Base-by-base conservation (phyloP, 2,329 filamentous ascomycete species). In the Diaporthe citriasiana region DNA sequence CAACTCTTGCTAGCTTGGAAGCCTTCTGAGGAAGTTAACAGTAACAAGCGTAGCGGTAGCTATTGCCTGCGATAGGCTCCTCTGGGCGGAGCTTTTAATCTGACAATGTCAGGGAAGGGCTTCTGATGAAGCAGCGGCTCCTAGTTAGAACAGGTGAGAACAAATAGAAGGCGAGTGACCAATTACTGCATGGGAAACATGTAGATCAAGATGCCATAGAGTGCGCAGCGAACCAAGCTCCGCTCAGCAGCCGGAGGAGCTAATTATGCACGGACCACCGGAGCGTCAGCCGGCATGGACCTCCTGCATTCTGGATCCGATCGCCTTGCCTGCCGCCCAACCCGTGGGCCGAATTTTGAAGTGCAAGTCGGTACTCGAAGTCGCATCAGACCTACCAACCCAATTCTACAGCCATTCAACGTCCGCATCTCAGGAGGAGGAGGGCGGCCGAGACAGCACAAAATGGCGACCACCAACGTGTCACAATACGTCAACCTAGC, bases 401-500 rank as follows among this genome's bases (percentile, higher is more conserved):
- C 74, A 51, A 60, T 66, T 60, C 59, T 15, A 40, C 63, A 66
- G 63, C 65, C 70, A 60, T 65, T 65, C 45, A 66, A 77, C 57
- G 71, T 73, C 78, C 77, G 70, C 70, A 65, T 70, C 53, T 73
- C 60, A 56, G 51, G 72, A 71, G 74, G 63, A 72, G 74, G 70
- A 74, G 74, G 73, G 35, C 73, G 72, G 72, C 74, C n/a, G 59
- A 72, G 42, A 51, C 55, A 70, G 35, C 50, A 53, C 70, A 75
- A 47, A 45, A 78, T 77, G 75, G 73, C 77, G 38, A 59, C 76
- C 69, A 80, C 78, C 70, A 63, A 40, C n/a, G 70, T 51, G 8
- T 77, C 83, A 73, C 78, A 84, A 68, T 85, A 86, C 77, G 82
- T 91, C 77, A 85, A 87, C 79, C 87, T 95, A 74, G 93, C 93